Conservation (phyloP, 805 yeast species). For the Starmerella geochares region DNA sequence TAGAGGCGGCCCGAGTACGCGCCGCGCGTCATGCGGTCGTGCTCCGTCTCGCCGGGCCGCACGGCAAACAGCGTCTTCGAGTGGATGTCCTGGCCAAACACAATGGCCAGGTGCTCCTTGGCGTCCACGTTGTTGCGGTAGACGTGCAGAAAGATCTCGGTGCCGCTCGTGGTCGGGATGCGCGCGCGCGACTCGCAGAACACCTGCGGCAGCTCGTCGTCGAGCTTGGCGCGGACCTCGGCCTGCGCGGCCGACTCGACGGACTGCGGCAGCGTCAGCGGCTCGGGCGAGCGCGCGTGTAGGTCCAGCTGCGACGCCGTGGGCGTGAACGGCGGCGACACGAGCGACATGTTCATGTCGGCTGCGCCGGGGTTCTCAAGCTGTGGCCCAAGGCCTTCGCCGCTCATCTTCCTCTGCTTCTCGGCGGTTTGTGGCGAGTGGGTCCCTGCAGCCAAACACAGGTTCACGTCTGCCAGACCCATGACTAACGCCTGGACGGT, state of each 20-base stretch:
- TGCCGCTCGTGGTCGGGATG: conserved; percentile 91
- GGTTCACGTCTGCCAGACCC: background rate
- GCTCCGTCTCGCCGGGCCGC: conserved; percentile 66
- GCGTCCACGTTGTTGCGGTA: conserved; percentile 77
- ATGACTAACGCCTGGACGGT: conserved; percentile 4
- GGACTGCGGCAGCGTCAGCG: conserved; percentile 6
- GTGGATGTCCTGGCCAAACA: conserved; percentile 84
- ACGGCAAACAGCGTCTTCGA: conserved; percentile 58
- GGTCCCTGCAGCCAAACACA: background rate
- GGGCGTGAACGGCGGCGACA: conserved; percentile 33
- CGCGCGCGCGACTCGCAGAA: conserved; percentile 88
- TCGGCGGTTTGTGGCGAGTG: background rate
- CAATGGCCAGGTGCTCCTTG: conserved; percentile 94
- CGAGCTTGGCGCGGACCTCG: conserved; percentile 16
- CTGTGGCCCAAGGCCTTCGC: background rate
- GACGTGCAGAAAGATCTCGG: conserved; percentile 84
- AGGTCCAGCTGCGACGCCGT: conserved; percentile 22
- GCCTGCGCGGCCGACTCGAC: conserved; percentile 6
- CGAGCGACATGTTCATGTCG: conserved; percentile 28
- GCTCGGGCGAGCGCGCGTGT: conserved; percentile 3
- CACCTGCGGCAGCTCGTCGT: conserved; percentile 53
- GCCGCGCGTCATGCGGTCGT: conserved; percentile 95
- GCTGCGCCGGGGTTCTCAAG: background rate
- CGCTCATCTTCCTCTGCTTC: background rate
- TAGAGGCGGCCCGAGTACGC: conserved; percentile 84